Conservation (phyloP, 2,329 filamentous ascomycete species). For the Botryosphaeria dothidea region DNA sequence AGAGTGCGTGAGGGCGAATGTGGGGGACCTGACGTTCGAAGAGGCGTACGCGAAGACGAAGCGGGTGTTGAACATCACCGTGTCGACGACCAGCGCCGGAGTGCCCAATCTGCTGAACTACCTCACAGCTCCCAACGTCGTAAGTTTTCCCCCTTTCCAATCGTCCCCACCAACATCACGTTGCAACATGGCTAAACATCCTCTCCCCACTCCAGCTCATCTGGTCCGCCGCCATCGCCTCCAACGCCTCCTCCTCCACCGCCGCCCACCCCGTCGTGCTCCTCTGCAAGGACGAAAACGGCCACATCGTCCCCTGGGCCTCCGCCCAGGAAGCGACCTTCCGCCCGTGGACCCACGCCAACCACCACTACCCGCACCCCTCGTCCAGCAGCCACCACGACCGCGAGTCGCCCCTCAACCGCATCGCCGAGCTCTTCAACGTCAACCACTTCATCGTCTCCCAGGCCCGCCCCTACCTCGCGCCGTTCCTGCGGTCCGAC, state of each 20-base stretch:
- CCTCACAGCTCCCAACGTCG: slow-evolving; percentile 88
- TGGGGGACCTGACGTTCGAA: slow-evolving; percentile 89
- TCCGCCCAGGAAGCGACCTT: slow-evolving; percentile 62
- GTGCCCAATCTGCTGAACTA: slow-evolving; percentile 88
- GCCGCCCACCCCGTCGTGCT: slow-evolving; percentile 68
- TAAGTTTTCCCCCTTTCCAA: slow-evolving; percentile 48
- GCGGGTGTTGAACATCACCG: slow-evolving; percentile 86
- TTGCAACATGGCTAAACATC: too few species aligned
- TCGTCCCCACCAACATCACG: too few species aligned
- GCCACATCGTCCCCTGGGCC: slow-evolving; percentile 73
- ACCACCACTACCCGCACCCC: slow-evolving; percentile 35
- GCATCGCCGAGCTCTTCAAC: slow-evolving; percentile 82
- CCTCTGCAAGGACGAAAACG: slow-evolving; percentile 75
- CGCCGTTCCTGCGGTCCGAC: slow-evolving; percentile 80
- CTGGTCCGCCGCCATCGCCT: slow-evolving; percentile 76
- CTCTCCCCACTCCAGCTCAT: slow-evolving; percentile 65
- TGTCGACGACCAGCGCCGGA: slow-evolving; percentile 73
- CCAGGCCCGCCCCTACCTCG: slow-evolving; percentile 85
- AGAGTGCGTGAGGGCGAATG: slow-evolving; percentile 79
- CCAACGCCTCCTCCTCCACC: slow-evolving; percentile 66
- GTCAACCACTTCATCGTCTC: slow-evolving; percentile 95
- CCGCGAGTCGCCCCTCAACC: slow-evolving; percentile 66
- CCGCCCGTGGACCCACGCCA: slow-evolving; percentile 64
- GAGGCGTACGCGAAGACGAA: slow-evolving; percentile 87
- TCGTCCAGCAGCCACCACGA: slow-evolving; percentile 59